Base-by-base conservation (phyloP, 2,329 filamentous ascomycete species). In the Curvularia spicifera region DNA sequence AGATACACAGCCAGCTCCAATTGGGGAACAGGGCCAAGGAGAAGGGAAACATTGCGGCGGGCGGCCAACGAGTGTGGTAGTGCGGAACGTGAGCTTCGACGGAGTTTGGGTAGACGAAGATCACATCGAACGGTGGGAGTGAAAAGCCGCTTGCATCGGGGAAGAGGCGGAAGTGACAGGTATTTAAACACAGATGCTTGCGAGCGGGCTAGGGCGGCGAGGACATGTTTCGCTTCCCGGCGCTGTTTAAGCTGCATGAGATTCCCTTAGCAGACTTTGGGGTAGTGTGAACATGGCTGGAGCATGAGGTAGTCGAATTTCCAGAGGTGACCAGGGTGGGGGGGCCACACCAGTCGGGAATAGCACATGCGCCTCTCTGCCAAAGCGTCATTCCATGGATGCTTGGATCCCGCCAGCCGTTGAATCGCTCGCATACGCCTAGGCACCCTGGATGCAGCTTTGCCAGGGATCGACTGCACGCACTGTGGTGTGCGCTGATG, bases 261-360 rank as follows among this genome's bases (percentile, higher is more conserved):
- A 69, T 65, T 69, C 66, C 69, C 65, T 76, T 75, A 76, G 73
- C 72, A 76, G 72, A 73, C 66, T 71, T 76, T 76, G 74, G 74
- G 73, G 74, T 76, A 76, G 70, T 73, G 68, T 73, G 70, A 72
- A 73, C 68, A 71, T 73, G 72, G 71, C 72, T 74, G 71, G 71
- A 76, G 71, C 70, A 74, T 75, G 72, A 75, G 72, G 69, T 76
- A 72, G 71, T 75, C 70, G 71, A 76, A 74, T 71, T 64, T 74
- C 68, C 59, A 70, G 60, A 65, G 66, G 63, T 61, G 61, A 68
- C 69, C 61, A 68, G 73, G 70, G 65, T 67, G 65, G 57, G 60
- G 53, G 65, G 66, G 65, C 56, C 61, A 51, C 55, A 64, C 66
- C 51, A 39, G 68, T 73, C 63, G 64, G 68, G 71, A 60, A 65